Percentiles rank a stretch among this genome's conserved stretches.
Evolutionary conservation across 2,329 filamentous ascomycete species (phyloP).

Genomic region (Trichoderma brevicompactum): DNA sequence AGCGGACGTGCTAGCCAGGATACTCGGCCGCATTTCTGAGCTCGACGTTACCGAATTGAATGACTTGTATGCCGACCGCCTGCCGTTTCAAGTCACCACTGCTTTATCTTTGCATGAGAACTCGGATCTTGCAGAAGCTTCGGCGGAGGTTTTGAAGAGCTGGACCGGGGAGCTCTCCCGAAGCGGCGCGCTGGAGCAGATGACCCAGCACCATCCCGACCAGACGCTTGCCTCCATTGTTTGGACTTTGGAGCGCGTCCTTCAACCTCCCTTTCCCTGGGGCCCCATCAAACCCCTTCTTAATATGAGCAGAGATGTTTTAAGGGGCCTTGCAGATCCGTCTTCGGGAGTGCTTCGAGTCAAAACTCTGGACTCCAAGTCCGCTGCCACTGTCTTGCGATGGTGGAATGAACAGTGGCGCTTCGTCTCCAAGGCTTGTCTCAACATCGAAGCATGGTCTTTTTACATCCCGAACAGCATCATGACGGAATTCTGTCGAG

Average conservation of each 20-base stretch:
- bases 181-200: constrained; percentile 45
- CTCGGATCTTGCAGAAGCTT: constrained; percentile 75
- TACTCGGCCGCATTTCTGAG: constrained; percentile 79
- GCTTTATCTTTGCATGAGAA: constrained; percentile 82
- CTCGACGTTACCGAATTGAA: constrained; percentile 72
- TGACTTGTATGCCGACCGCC: constrained; percentile 67
- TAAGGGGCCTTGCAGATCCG: constrained; percentile 61
- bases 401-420: constrained; percentile 90
- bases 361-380: constrained; percentile 61
- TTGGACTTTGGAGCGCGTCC: constrained; percentile 44
- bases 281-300: constrained; percentile 61
- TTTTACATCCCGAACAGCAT: constrained; percentile 70
- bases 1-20: constrained; percentile 65
- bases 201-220: constrained; percentile 47
- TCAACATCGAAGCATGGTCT: constrained; percentile 84
- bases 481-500: constrained; percentile 92
- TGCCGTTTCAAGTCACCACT: constrained; percentile 74
- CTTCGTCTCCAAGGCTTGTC: constrained; percentile 78
- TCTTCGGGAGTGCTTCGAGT: constrained; percentile 59
- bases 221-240: constrained; percentile 52
- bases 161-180: constrained; percentile 69
- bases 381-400: constrained; percentile 68
- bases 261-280: constrained; percentile 52
- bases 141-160: constrained; percentile 80
- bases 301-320: constrained; percentile 60